Evolutionary conservation across 208 protist genomes (phyloP).

Genomic region (Trypanosoma vivax): DNA sequence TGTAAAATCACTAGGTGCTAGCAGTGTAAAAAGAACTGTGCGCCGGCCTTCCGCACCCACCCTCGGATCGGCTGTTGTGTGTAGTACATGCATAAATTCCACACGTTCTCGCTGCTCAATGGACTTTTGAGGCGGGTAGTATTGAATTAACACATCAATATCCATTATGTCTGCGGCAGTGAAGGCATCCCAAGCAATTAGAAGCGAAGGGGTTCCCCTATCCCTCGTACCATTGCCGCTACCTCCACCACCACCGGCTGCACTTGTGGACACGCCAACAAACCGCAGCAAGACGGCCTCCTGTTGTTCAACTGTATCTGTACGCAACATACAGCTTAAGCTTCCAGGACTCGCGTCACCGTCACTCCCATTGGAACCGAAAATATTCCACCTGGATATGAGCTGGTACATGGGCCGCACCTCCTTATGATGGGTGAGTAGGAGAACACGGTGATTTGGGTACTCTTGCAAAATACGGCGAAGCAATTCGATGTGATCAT

Average conservation of each 20-base stretch:
- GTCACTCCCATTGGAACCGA: neutral
- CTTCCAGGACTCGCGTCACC: constrained; percentile 10
- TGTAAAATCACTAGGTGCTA: constrained; percentile 48
- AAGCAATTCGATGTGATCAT: constrained; percentile 46
- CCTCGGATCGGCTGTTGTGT: constrained; percentile 63
- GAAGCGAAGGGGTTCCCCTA: constrained; percentile 13
- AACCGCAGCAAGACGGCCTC: constrained; percentile 19
- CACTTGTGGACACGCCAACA: constrained; percentile 9
- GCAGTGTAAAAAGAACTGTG: constrained; percentile 49
- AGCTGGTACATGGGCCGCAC: constrained; percentile 41
- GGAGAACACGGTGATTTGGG: constrained; percentile 33
- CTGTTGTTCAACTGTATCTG: constrained; percentile 29
- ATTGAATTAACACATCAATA: constrained; percentile 67
- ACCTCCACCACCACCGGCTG: neutral
- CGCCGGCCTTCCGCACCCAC: constrained; percentile 6
- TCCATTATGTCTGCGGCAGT: constrained; percentile 74
- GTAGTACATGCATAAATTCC: constrained; percentile 65
- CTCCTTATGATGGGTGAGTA: constrained; percentile 78
- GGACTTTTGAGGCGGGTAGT: constrained; percentile 75
- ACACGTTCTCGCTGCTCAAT: constrained; percentile 53
- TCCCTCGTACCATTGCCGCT: neutral
- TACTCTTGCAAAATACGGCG: constrained; percentile 40
- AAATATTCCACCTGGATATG: constrained; percentile 42
- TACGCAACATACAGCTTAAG: constrained; percentile 32
- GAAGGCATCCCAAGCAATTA: constrained; percentile 61